A percentile compares a stretch with the other conserved stretches of the same genome.
Evolutionary conservation across 441 rosid species (phyloP).

Genomic region (Adansonia rubrostipa): DNA sequence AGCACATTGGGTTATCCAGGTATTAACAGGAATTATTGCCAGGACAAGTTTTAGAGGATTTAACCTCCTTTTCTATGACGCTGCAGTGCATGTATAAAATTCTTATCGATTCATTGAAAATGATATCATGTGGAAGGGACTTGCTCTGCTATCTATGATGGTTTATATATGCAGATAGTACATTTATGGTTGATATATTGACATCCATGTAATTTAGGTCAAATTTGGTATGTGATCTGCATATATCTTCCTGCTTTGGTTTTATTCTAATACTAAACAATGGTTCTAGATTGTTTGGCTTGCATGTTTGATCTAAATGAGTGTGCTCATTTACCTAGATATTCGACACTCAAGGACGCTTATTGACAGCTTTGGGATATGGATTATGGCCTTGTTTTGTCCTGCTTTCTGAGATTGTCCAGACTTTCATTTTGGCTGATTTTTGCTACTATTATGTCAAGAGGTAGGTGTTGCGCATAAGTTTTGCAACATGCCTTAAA

Average conservation of each 20-base stretch:
- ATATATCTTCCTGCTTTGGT: neutral
- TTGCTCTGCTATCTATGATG: neutral
- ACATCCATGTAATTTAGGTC: neutral
- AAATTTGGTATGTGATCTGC: neutral
- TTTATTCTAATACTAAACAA: neutral
- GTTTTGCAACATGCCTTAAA: neutral
- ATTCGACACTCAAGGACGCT: constrained; percentile 55
- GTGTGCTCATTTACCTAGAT: constrained; percentile 38
- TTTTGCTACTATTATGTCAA: constrained; percentile 72
- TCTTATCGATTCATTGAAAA: neutral
- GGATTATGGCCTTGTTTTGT: constrained; percentile 75
- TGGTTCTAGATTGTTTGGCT: neutral
- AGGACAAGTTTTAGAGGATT: neutral
- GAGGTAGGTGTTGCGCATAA: constrained; percentile 41
- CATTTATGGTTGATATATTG: neutral
- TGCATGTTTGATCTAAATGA: neutral
- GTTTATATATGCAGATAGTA: neutral
- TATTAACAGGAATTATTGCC: constrained; percentile 19
- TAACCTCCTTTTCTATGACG: neutral
- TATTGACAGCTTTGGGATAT: constrained; percentile 62
- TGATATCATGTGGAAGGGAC: neutral
- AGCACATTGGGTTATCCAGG: constrained; percentile 78
- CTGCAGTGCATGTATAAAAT: neutral
- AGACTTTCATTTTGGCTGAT: constrained; percentile 67
- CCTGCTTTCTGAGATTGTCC: constrained; percentile 62